Evolutionary conservation across 306 rosid species (phyloP).

Genomic region (Casuarina glauca): DNA sequence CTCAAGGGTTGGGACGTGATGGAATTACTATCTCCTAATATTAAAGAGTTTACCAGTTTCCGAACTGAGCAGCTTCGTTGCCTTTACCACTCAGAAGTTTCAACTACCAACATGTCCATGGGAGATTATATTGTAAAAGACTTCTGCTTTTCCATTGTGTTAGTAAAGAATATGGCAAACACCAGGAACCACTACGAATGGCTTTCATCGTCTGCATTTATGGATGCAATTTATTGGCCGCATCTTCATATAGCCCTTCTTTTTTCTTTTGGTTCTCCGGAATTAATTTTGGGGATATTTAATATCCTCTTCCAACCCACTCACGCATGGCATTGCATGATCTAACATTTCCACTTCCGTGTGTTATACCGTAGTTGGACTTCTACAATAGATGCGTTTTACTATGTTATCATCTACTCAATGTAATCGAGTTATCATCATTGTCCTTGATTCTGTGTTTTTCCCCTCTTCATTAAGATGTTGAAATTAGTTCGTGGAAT

Average conservation of each 20-base stretch:
- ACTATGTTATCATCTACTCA: not conserved
- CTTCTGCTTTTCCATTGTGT: not conserved
- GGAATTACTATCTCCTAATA: not conserved
- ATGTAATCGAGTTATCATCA: not conserved
- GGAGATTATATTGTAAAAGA: not conserved
- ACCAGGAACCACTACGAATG: not conserved
- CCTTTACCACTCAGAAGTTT: not conserved
- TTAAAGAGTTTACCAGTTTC: not conserved
- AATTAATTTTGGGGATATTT: not conserved
- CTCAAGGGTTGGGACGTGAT: too few species aligned
- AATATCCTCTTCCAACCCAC: not conserved
- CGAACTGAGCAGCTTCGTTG: not conserved
- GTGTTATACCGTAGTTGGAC: not conserved
- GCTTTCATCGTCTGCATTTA: not conserved
- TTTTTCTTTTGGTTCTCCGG: not conserved
- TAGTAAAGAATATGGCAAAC: not conserved
- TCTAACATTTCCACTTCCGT: too few species aligned
- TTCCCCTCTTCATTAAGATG: conserved; percentile 1
- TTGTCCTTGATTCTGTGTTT: not conserved
- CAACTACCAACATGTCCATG: not conserved
- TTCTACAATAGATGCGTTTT: not conserved
- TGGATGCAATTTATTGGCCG: not conserved
- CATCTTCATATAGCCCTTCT: not conserved
- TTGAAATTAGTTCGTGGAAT: not conserved
- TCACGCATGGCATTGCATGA: not conserved